Percentiles rank a stretch among this genome's conserved stretches.
phyloP scores from a whole-genome alignment of 2,329 filamentous ascomycete species.

The Trichothecium roseum region DNA sequence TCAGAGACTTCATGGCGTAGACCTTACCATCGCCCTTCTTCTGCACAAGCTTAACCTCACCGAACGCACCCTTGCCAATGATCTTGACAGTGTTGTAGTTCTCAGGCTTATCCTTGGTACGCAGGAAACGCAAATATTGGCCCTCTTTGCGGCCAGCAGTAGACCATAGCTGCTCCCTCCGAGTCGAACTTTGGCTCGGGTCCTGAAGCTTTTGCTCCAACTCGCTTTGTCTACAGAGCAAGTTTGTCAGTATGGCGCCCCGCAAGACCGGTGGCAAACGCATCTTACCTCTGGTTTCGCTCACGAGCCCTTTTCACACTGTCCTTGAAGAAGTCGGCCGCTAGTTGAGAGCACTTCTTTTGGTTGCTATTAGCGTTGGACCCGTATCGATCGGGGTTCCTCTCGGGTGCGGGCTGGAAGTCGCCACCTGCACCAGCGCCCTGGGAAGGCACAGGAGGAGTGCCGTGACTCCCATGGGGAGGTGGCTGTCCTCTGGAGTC shows the following conservation, averaged over 20 bases:
- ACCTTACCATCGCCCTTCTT: slow-evolving; percentile 95
- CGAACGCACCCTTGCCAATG: slow-evolving; percentile 97
- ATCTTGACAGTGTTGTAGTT: slow-evolving; percentile 97
- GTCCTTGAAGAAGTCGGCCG: slow-evolving; percentile 95
- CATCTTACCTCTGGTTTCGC: slow-evolving; percentile 75
- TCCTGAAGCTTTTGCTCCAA: slow-evolving; percentile 79
- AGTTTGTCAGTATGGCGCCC: neutral
- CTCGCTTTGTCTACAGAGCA: slow-evolving; percentile 64
- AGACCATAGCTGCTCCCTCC: slow-evolving; percentile 77
- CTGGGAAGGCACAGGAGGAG: slow-evolving; percentile 55
- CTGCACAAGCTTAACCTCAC: slow-evolving; percentile 95
- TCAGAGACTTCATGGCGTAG: slow-evolving; percentile 94
- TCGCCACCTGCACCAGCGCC: slow-evolving; percentile 53
- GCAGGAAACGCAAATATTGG: slow-evolving; percentile 85
- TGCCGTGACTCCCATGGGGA: slow-evolving; percentile 54
- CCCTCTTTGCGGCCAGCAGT: slow-evolving; percentile 81
- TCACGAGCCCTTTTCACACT: slow-evolving; percentile 94
- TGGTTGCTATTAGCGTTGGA: slow-evolving; percentile 56
- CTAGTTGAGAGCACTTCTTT: slow-evolving; percentile 59
- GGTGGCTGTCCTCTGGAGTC: slow-evolving; percentile 55
- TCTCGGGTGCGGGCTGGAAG: slow-evolving; percentile 69
- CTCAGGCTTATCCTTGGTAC: slow-evolving; percentile 83
- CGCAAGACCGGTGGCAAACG: neutral
- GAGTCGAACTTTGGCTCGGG: slow-evolving; percentile 59
- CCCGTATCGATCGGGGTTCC: slow-evolving; percentile 74